Base-by-base conservation (phyloP, 2,329 filamentous ascomycete genomes). In the Phialemoniopsis sp. region DNA sequence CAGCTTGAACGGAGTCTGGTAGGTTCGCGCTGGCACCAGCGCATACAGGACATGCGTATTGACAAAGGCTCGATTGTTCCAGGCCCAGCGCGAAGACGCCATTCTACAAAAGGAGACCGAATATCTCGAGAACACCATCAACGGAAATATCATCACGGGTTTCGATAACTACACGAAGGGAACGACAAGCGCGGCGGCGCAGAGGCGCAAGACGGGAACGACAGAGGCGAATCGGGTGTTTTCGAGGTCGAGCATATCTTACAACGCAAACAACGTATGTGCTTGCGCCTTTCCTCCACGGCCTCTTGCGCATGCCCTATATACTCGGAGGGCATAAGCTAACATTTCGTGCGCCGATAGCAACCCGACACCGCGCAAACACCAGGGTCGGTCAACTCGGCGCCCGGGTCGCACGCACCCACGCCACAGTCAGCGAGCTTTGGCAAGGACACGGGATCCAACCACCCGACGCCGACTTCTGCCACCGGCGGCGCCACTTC, bases 81-180 rank as follows among this genome's bases (percentile, higher is more conserved):
- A 57, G 56, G 42, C 45, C 14, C 34, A 39, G 8, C 45, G 51
- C 42, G 93, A 98, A 68, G 87, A 95, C 36, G 76, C 78, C 48
- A 97, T 98, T 53, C 82, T 78, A 57, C 81, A 85, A 47, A 85
- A 88, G 55, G 93, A 98, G 62, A 80, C 83, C 42, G 76, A 83
- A 14, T 98, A 98, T 61, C 80, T 98, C 37, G 91, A 97, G 61
- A 89, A 89, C 54, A 94, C 89, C 5, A 84, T 82, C 13, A 80
- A 74, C 52, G 93, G 93, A 33, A 98, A 98, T 67, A 97, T 98
- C 58, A 91, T 98, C 60, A 89, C 87, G 36, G 93, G 93, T 16
- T 98, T 98, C 62, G 93, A 98, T 62, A 94, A 89, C 59, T 98
- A 97, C 67, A 94, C 95, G 71, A 98, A 98, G 64, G 90, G 88